Percentiles rank a stretch among this genome's conserved stretches.
phyloP scores from a whole-genome alignment of 164 flowering plant species.

The Berberis vulgaris region DNA sequence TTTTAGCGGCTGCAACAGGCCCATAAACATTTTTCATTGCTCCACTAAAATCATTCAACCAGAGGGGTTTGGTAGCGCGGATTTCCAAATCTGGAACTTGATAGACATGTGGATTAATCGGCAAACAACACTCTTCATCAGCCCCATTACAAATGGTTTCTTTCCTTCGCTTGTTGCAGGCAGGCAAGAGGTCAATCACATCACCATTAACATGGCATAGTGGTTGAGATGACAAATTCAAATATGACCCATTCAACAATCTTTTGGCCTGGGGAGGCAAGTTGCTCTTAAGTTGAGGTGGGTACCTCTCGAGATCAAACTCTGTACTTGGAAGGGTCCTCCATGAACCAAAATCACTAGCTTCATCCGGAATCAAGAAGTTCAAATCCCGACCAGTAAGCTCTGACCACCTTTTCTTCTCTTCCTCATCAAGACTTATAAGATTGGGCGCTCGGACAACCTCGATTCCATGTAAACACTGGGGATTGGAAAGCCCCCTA shows the following conservation, averaged over 20 bases:
- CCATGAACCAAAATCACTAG: constrained; percentile 80
- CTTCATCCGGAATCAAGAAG: constrained; percentile 60
- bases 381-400: background rate
- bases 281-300: no score
- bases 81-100: no score
- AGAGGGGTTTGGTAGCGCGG: no score
- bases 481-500: constrained; percentile 24
- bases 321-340: constrained; percentile 13
- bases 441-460: constrained; percentile 61
- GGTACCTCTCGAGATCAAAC: no score
- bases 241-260: constrained; percentile 55
- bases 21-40: no score
- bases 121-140: no score
- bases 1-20: no score
- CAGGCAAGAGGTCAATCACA: no score
- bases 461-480: constrained; percentile 89
- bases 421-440: constrained; percentile 44
- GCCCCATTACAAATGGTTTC: no score
- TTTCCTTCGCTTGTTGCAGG: no score
- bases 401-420: constrained; percentile 57
- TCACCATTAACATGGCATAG: background rate
- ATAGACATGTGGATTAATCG: no score
- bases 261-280: no score
- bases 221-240: constrained; percentile 65
- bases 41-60: constrained; percentile 6